Conservation (phyloP, 805 yeast species). For the Kluyveromyces aestuarii region DNA sequence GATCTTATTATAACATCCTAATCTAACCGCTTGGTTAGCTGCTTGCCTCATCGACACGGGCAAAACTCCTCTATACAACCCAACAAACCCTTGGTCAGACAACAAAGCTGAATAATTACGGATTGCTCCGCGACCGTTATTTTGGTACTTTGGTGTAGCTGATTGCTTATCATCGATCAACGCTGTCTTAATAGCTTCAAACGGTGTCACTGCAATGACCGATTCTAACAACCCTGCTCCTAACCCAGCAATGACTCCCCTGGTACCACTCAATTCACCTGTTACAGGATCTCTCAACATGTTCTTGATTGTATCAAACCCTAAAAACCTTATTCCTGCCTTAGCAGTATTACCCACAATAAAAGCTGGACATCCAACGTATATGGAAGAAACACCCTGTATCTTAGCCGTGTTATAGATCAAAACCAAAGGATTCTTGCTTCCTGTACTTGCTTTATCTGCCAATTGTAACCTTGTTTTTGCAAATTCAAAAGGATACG, state of each 20-base stretch:
- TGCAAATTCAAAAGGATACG: slow-evolving; percentile 96
- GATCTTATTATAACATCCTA: slow-evolving; percentile 87
- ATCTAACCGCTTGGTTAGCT: slow-evolving; percentile 86
- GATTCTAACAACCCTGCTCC: slow-evolving; percentile 95
- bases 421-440: slow-evolving; percentile 77
- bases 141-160: slow-evolving; percentile 66
- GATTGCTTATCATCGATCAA: slow-evolving; percentile 87
- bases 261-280: slow-evolving; percentile 79
- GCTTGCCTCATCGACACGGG: slow-evolving; percentile 97
- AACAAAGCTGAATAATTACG: slow-evolving; percentile 38
- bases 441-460: slow-evolving; percentile 50
- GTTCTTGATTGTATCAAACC: slow-evolving; percentile 80
- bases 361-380: slow-evolving; percentile 95
- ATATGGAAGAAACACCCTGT: slow-evolving; percentile 73
- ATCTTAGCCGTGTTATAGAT: slow-evolving; percentile 64
- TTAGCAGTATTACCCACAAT: slow-evolving; percentile 94
- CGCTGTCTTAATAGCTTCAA: slow-evolving; percentile 93
- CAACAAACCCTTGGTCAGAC: slow-evolving; percentile 70
- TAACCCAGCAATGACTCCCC: slow-evolving; percentile 94
- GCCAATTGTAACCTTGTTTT: slow-evolving; percentile 85
- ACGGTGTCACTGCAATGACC: slow-evolving; percentile 90
- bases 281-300: slow-evolving; percentile 62
- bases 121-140: slow-evolving; percentile 48
- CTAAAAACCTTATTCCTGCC: slow-evolving; percentile 91
- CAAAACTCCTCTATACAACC: slow-evolving; percentile 79